A percentile compares a stretch with the other conserved stretches of the same genome.
phyloP scores from a whole-genome alignment of 768 basidiomycete genomes.

The Mycena crocata region DNA sequence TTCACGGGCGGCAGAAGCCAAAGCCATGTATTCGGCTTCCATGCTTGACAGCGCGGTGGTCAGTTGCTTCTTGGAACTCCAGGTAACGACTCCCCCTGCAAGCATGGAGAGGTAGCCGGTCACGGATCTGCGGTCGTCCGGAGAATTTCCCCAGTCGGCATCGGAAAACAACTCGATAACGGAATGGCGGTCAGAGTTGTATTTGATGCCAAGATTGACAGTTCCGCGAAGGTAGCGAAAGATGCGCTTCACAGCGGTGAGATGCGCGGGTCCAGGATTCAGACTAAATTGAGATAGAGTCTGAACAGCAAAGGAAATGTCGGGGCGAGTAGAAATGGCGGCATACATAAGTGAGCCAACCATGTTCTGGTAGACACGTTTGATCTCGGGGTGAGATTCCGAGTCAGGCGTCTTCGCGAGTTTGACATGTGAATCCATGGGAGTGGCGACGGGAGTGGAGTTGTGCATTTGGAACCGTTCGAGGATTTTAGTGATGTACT shows the following conservation, averaged over 20 bases:
- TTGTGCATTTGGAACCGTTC: no score
- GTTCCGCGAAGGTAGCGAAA: neutral
- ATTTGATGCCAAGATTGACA: neutral
- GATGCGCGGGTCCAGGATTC: neutral
- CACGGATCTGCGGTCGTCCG: neutral
- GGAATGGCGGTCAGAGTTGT: neutral
- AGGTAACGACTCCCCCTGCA: conserved; percentile 1
- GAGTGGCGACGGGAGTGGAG: no score
- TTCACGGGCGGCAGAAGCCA: neutral
- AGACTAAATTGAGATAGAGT: neutral
- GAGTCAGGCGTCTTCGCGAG: no score
- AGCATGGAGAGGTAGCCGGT: neutral
- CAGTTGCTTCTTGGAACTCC: neutral
- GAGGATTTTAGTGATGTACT: neutral
- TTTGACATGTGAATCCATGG: no score
- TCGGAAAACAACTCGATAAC: neutral
- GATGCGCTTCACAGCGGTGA: neutral
- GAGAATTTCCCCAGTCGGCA: neutral
- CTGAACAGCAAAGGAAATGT: neutral
- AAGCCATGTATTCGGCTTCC: neutral
- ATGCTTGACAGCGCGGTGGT: neutral
- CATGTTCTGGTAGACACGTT: neutral
- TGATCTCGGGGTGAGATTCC: no score
- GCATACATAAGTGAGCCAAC: no score
- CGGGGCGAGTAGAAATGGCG: neutral